A percentile compares a stretch with the other conserved stretches of the same genome.
Conservation (phyloP, 1,284 basidiomycete species). For the Marasmius tenuissimus region DNA sequence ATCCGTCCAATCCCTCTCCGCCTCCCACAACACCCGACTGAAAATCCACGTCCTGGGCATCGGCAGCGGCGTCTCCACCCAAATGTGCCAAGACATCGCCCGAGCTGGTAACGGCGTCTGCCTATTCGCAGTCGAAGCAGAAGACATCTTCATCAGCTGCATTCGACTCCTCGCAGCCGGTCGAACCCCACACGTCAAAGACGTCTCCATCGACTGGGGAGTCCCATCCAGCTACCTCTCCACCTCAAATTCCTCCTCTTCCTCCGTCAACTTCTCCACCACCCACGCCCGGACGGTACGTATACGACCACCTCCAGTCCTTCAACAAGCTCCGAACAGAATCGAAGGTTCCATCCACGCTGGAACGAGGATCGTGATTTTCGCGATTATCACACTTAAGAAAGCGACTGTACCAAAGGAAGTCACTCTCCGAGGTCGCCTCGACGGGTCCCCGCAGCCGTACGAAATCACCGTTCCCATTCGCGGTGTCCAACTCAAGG, state of each 20-base stretch:
- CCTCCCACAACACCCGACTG: conserved; percentile 28
- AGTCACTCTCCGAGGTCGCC: conserved; percentile 37
- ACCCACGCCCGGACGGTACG: conserved; percentile 13
- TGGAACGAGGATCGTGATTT: conserved; percentile 44
- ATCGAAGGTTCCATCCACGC: conserved; percentile 41
- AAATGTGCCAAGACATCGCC: conserved; percentile 51
- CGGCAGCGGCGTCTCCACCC: conserved; percentile 48
- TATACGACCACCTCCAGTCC: conserved; percentile 28
- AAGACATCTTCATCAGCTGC: conserved; percentile 48
- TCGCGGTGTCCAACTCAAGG: conserved; percentile 33
- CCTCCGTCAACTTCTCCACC: conserved; percentile 25
- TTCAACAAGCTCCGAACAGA: conserved; percentile 44
- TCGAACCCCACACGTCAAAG: conserved; percentile 40
- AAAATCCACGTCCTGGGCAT: conserved; percentile 59
- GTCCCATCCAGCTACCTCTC: conserved; percentile 22
- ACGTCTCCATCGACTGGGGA: conserved; percentile 51
- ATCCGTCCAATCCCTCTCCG: conserved; percentile 30
- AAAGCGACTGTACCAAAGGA: conserved; percentile 32
- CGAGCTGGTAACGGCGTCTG: conserved; percentile 47
- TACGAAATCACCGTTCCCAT: conserved; percentile 40
- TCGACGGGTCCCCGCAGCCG: conserved; percentile 28
- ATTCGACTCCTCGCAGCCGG: conserved; percentile 49
- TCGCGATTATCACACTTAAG: conserved; percentile 39
- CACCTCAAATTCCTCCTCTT: conserved; percentile 12
- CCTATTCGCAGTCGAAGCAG: conserved; percentile 42